Conservation (phyloP, 1,284 basidiomycete species). For the Neonothopanus nambi region DNA sequence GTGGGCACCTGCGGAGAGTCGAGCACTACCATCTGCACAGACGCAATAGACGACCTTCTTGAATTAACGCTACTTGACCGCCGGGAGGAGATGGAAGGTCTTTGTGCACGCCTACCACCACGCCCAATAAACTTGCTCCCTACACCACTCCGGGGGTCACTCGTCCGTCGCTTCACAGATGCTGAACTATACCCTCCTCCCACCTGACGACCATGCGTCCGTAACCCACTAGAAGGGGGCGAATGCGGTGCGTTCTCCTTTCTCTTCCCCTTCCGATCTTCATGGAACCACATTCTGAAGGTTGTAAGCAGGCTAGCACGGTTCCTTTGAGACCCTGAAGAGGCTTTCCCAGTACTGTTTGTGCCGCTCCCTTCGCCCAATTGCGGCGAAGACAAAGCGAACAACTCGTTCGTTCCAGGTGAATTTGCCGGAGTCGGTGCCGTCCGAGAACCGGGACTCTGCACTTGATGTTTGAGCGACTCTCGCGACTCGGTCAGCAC, state of each 20-base stretch:
- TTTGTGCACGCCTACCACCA: constrained; percentile 52
- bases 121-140: constrained; percentile 27
- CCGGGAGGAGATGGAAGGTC: constrained; percentile 68
- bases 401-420: constrained; percentile 48
- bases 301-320: constrained; percentile 71
- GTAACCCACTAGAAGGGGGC: constrained; percentile 1
- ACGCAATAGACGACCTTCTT: constrained; percentile 67
- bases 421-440: constrained; percentile 54
- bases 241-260: constrained; percentile 40
- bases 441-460: constrained; percentile 7
- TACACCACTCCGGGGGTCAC: constrained; percentile 6
- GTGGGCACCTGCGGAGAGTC: constrained; percentile 60
- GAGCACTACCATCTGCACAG: constrained; percentile 56
- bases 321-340: constrained; percentile 40
- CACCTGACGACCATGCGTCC: constrained; percentile 1
- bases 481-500: constrained; percentile 53
- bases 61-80: constrained; percentile 84
- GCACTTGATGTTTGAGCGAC: constrained; percentile 20
- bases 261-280: constrained; percentile 76
- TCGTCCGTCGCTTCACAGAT: constrained; percentile 47
- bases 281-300: constrained; percentile 79
- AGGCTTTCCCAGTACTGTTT: constrained; percentile 27
- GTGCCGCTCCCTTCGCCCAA: constrained; percentile 34
- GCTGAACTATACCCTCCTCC: constrained; percentile 24
- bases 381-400: constrained; percentile 50